Base-by-base conservation (phyloP, 352 stramenopile genomes). In the Globisporangium barbulae region DNA sequence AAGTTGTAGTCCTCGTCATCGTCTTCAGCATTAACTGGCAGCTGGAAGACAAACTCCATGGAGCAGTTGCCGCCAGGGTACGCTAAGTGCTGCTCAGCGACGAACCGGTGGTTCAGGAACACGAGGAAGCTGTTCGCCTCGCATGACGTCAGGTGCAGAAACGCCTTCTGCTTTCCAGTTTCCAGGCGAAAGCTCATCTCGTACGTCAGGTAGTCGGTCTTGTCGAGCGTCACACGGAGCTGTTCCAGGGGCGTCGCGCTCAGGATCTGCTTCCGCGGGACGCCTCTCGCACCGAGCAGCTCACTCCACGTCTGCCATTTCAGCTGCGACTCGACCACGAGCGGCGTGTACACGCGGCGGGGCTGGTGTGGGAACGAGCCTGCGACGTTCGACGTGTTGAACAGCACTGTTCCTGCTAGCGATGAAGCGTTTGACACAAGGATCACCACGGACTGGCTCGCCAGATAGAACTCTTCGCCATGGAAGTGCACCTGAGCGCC, bases 201-300 rank as follows among this genome's bases (percentile, higher is more conserved):
- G 61, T 91, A 91, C 15, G 71, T 83, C 59, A 91, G 55, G 63
- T 88, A 89, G 56, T 91, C 82, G 2, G 82, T 78, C 64, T 68
- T 63, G 31, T 91, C 82, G 8, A 48, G 60, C 5, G 82, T 91
- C 53, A 91, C 64, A 13, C 53, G 68, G 30, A 91, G 67, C 42
- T 91, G 82, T 45, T 91, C 82, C 22, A 81, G 21, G 4, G 79
- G 79, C 13, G 58, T 68, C 7, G 76, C 67, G 19, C 68, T 69
- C 9, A 81, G 41, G 8, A 88, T 65, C 7, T 55, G 64, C 44
- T 76, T 83, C 21, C 76, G 75, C 13, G 65, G 65, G 1, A 72
- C 67, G 12, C 37, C 41, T 5, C 65, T 63, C 15, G 72, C 67
- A 5, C 77, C 64, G 17, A 78, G 68, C 15, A 73, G 41, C 60